A percentile compares a stretch with the other conserved stretches of the same genome.
phyloP scores from a whole-genome alignment of 345 rosid species.

The Linum trigynum region DNA sequence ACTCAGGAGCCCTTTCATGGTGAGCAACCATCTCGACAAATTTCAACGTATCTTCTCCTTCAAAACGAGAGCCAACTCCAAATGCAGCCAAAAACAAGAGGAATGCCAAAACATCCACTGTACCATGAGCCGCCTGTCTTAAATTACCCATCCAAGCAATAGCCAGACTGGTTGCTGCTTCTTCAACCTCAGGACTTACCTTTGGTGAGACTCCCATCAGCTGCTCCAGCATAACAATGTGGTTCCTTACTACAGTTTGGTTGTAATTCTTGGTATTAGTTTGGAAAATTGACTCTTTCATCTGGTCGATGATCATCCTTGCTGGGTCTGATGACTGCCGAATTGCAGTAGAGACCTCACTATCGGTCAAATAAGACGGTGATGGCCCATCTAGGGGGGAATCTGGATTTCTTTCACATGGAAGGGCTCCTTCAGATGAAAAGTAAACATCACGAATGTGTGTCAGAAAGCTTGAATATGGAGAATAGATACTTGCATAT shows the following conservation, averaged over 20 bases:
- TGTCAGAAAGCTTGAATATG: no score
- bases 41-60: not conserved
- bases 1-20: not conserved
- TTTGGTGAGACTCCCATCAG: not conserved
- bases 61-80: not conserved
- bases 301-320: not conserved
- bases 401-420: not conserved
- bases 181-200: not conserved
- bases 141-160: not conserved
- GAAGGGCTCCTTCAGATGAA: not conserved
- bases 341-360: not conserved
- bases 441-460: no score
- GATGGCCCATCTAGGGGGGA: not conserved
- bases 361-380: not conserved
- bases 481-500: no score
- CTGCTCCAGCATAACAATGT: not conserved
- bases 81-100: not conserved
- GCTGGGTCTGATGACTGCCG: not conserved
- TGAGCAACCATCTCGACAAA: not conserved
- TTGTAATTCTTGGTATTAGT: no score
- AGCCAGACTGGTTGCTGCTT: not conserved
- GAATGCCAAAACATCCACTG: not conserved
- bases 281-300: not conserved
- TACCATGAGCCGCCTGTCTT: not conserved
- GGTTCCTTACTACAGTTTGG: not conserved